Evolutionary conservation across 169 alveolate species (phyloP).

Genomic region (Eimeria zaria): DNA sequence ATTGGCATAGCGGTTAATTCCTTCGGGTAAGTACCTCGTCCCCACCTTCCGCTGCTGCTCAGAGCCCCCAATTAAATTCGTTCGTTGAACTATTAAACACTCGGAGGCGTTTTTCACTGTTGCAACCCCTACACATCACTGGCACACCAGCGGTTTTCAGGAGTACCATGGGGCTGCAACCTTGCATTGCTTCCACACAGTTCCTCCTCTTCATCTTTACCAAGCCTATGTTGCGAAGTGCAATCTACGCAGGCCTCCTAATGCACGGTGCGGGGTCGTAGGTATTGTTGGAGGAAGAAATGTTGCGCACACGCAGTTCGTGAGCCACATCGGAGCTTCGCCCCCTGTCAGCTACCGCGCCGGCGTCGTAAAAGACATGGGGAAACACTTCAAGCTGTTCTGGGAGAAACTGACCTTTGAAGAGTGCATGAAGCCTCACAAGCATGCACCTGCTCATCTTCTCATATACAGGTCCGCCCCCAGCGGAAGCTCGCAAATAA

Average conservation of each 20-base stretch:
- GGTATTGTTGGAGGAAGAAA: slow-evolving; percentile 74
- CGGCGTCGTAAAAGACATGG: slow-evolving; percentile 69
- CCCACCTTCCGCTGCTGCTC: background rate
- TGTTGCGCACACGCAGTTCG: slow-evolving; percentile 55
- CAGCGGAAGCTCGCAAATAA: slow-evolving; percentile 69
- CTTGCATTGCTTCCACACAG: background rate
- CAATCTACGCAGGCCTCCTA: slow-evolving; percentile 44
- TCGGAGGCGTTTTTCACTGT: too few relatives aligned
- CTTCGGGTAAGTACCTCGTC: slow-evolving; percentile 41
- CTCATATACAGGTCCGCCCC: slow-evolving; percentile 71
- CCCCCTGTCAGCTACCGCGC: slow-evolving; percentile 63
- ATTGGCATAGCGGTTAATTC: slow-evolving; percentile 76
- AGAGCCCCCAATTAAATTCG: background rate
- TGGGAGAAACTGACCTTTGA: slow-evolving; percentile 31
- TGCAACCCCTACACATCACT: background rate
- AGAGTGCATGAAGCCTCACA: background rate
- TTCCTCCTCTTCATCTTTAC: too few relatives aligned
- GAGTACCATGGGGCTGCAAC: background rate
- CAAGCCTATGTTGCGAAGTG: background rate
- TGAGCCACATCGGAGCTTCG: slow-evolving; percentile 72
- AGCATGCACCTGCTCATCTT: slow-evolving; percentile 51
- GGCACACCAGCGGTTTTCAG: background rate
- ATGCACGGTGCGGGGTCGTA: slow-evolving; percentile 62
- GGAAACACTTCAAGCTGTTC: slow-evolving; percentile 49
- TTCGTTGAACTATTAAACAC: background rate